phyloP scores from a whole-genome alignment of 257 asterid species.

The Vinca minor region DNA sequence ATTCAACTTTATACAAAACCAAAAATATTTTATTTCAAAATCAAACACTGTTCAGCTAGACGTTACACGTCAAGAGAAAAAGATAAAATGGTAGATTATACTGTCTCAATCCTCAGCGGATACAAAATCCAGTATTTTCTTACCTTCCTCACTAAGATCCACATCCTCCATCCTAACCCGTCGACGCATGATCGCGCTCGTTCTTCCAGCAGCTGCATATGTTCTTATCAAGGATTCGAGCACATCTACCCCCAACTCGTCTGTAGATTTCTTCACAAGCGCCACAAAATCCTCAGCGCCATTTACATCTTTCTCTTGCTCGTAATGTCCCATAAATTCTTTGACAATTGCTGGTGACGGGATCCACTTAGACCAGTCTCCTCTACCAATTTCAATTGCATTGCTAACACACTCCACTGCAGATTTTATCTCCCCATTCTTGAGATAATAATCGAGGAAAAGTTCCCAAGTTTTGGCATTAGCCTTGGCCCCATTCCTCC shows the following conservation, averaged over 20 bases:
- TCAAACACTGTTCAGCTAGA: no score
- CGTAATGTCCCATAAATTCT: conserved; percentile 54
- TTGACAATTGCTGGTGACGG: conserved; percentile 38
- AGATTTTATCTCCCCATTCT: conserved; percentile 44
- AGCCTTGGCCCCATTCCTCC: conserved; percentile 56
- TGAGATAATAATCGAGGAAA: conserved; percentile 55
- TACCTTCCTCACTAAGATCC: conserved; percentile 67
- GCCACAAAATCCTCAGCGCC: conserved; percentile 64
- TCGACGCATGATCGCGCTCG: conserved; percentile 50
- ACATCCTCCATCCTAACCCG: conserved; percentile 81
- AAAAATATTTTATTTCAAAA: no score
- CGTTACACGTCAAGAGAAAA: conserved; percentile 8
- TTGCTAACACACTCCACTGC: conserved; percentile 48
- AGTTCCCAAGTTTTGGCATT: conserved; percentile 90
- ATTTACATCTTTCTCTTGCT: conserved; percentile 54
- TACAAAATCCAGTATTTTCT: conserved; percentile 45
- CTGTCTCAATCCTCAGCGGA: conserved; percentile 42
- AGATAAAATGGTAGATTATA: neutral
- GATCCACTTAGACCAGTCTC: conserved; percentile 55
- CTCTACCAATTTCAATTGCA: conserved; percentile 58
- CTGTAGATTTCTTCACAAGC: conserved; percentile 46
- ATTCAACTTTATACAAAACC: no score
- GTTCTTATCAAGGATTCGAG: conserved; percentile 63
- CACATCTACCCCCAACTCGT: conserved; percentile 37
- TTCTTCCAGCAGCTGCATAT: conserved; percentile 65